Evolutionary conservation across 1,139 yeast genomes (phyloP), one percentile per base, ranked within the genome.

Genomic region (Sporopachydermia cereana): DNA sequence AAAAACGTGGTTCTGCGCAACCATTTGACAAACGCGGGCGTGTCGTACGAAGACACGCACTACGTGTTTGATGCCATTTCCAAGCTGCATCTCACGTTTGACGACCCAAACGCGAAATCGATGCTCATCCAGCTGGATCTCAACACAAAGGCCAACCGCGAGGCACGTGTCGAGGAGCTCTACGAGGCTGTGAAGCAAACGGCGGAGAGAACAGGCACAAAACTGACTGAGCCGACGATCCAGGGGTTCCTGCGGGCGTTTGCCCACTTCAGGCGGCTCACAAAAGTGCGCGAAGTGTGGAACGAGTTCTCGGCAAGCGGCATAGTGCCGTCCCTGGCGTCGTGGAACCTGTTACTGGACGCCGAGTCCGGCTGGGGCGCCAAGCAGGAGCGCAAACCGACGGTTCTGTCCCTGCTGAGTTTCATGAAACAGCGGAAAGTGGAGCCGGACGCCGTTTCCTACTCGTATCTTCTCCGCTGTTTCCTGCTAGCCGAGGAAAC

Each of bases 311-410:
- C 63, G 22, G 48, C 54, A 18, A 46, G 54, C 3, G 62, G 59
- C 3, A 49, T 60, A 9, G 48, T 47, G 1, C 68, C 71, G 3
- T 52, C 66, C 2, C 52, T 64, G 9, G 54, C 54, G 5, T 57
- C 68, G 3, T 74, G 77, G 77, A 71, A 72, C 46, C 64, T 67
- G 44, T 57, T 75, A 44, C 57, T 75, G 27, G 55, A 60, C 41
- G 63, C 76, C 1, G 72, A 67, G 22, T 56, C 70, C 2, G 59
- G 61, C 24, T 41, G 41, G 21, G 47, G 64, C 45, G 47, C 58
- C 9, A 50, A 52, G 24, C 52, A 49, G 18, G 50, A 47, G 24
- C 58, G 66, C 43, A 52, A 63, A 16, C 58, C 55, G 3, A 55
- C 62, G 12, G 60, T 66, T 27, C 66, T 66, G 42, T 61, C 61